Percentiles rank a stretch among this genome's conserved stretches.
phyloP scores from a whole-genome alignment of 129 eudicot genomes.

The Pseudognaphalium luteoalbum region DNA sequence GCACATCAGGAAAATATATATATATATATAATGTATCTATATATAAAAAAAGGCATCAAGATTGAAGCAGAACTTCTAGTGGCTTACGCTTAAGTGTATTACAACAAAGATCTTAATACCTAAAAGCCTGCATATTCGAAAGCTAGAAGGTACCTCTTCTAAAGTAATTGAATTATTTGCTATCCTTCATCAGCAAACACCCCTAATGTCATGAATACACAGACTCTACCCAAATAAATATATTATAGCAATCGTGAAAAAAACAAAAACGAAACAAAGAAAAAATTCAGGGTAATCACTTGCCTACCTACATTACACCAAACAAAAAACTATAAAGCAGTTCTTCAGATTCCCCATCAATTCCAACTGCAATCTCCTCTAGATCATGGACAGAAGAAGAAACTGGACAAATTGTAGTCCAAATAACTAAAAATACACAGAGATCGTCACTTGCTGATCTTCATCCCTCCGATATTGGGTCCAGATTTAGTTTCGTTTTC shows the following conservation, averaged over 20 bases:
- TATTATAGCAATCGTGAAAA: slow-evolving; percentile 30
- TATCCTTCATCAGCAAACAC: slow-evolving; percentile 22
- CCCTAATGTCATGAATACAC: slow-evolving; percentile 24
- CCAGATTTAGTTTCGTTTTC: slow-evolving; percentile 16
- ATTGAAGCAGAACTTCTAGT: neutral
- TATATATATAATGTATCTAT: too few relatives aligned
- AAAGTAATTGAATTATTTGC: slow-evolving; percentile 21
- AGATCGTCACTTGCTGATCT: slow-evolving; percentile 26
- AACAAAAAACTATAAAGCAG: slow-evolving; percentile 28
- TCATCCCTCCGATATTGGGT: slow-evolving; percentile 4
- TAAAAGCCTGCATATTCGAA: slow-evolving; percentile 8
- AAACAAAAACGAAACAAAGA: neutral
- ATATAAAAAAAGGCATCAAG: neutral
- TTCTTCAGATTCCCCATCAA: slow-evolving; percentile 17
- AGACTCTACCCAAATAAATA: slow-evolving; percentile 30
- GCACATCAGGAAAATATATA: neutral
- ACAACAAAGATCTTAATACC: slow-evolving; percentile 23
- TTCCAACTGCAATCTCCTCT: slow-evolving; percentile 19
- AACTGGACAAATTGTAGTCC: slow-evolving; percentile 32
- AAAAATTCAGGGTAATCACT: slow-evolving; percentile 21
- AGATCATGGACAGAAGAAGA: slow-evolving; percentile 27
- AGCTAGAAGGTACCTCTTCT: slow-evolving; percentile 22
- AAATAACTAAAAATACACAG: slow-evolving; percentile 33
- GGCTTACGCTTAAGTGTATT: slow-evolving; percentile 12
- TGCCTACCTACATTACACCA: slow-evolving; percentile 35